A percentile compares a stretch with the other conserved stretches of the same genome.
These are phyloP conservation scores for Rhodotorula sp. DNA, from an alignment of 1,284 basidiomycete genomes.

Conservation along the genomic window DNA sequence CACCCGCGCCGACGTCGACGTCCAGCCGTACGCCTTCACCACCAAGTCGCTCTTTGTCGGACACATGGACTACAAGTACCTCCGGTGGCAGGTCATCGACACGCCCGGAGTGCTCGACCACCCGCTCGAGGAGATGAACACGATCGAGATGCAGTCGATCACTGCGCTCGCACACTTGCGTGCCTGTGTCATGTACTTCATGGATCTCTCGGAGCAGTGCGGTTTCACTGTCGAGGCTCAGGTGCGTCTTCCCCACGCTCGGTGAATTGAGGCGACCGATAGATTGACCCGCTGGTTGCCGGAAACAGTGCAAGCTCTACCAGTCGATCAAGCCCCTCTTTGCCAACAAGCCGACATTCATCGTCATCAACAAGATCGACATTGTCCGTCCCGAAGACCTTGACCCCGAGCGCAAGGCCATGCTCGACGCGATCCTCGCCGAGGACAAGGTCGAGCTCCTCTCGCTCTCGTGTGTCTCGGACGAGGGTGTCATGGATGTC, in stretches of 20 bases:
- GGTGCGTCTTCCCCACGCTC: slow-evolving; percentile 53
- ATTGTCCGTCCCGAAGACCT: slow-evolving; percentile 81
- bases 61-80: slow-evolving; percentile 95
- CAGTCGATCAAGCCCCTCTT: slow-evolving; percentile 97
- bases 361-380: slow-evolving; percentile 96
- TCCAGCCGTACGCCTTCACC: slow-evolving; percentile 96
- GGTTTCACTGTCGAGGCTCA: slow-evolving; percentile 92
- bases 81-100: slow-evolving; percentile 94
- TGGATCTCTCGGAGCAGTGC: slow-evolving; percentile 95
- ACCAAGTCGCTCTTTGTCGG: slow-evolving; percentile 96
- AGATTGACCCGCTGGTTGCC: not conserved
- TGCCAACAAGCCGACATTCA: slow-evolving; percentile 80
- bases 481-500: slow-evolving; percentile 93
- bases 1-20: slow-evolving; percentile 93
- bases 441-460: slow-evolving; percentile 59
- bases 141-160: slow-evolving; percentile 98
- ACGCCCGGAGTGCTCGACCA: slow-evolving; percentile 90
- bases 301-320: slow-evolving; percentile 82
- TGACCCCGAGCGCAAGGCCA: slow-evolving; percentile 65
- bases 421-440: slow-evolving; percentile 81
- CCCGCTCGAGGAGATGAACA: slow-evolving; percentile 97
- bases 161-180: slow-evolving; percentile 92
- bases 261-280: not conserved
- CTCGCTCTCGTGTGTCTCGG: slow-evolving; percentile 86
- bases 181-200: slow-evolving; percentile 89